Conservation (phyloP, 2,329 filamentous ascomycete genomes). For the Colletotrichum salicis region DNA sequence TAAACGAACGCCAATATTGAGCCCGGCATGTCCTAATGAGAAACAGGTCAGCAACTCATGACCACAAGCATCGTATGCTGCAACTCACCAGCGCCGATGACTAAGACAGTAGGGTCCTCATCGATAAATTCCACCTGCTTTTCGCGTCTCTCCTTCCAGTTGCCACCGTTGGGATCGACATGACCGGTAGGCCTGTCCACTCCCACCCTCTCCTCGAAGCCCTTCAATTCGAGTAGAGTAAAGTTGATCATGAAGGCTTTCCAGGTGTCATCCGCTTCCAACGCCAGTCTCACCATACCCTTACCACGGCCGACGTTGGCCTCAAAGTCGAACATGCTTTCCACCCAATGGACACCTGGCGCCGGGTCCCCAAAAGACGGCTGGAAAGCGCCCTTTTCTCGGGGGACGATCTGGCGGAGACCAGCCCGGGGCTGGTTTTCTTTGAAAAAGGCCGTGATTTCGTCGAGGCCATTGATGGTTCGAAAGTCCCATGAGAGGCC, state of each 20-base stretch:
- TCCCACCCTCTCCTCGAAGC: slow-evolving; percentile 61
- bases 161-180: slow-evolving; percentile 63
- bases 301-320: slow-evolving; percentile 32
- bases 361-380: slow-evolving; percentile 22
- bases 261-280: slow-evolving; percentile 52
- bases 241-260: slow-evolving; percentile 74
- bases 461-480: slow-evolving; percentile 22
- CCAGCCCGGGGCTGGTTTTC: slow-evolving; percentile 4
- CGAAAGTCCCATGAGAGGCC: slow-evolving; percentile 66
- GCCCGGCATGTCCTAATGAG: slow-evolving; percentile 64
- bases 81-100: slow-evolving; percentile 62
- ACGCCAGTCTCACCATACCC: slow-evolving; percentile 33
- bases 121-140: slow-evolving; percentile 59
- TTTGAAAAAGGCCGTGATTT: slow-evolving; percentile 17
- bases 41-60: background rate
- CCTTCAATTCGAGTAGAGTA: slow-evolving; percentile 63
- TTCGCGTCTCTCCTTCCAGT: slow-evolving; percentile 68
- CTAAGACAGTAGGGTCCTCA: slow-evolving; percentile 66
- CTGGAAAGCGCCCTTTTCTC: slow-evolving; percentile 12
- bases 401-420: slow-evolving; percentile 11
- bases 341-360: slow-evolving; percentile 32
- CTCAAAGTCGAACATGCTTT: slow-evolving; percentile 37
- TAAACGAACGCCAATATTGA: slow-evolving; percentile 67
- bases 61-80: background rate
- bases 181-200: slow-evolving; percentile 64